Evolutionary conservation across 2,329 filamentous ascomycete genomes (phyloP), one percentile per base, ranked within the genome.

Genomic region (Colletotrichum tanaceti): DNA sequence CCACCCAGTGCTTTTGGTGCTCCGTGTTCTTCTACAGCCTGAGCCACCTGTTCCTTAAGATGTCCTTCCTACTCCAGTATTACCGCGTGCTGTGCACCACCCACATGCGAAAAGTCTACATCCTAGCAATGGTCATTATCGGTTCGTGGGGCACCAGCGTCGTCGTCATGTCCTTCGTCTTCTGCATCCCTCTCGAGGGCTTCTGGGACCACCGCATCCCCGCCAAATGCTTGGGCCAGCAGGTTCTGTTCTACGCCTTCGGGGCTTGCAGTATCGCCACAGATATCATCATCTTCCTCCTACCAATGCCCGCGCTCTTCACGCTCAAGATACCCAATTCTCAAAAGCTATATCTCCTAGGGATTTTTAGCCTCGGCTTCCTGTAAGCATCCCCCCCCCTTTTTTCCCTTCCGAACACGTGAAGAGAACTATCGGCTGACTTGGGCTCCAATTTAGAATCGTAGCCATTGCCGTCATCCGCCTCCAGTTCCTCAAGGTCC

Each of bases 11-110:
- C 16, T 75, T 79, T 57, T 79, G 73, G 69, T 58, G 76, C 10
- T 72, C 72, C 11, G 73, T 78, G 20, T 55, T 79, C 7, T 68
- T 75, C 43, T 80, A 79, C 71, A 75, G 74, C 53, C 49, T 70
- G 9, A 71, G 73, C 28, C 73, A 80, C 5, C 43, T 73, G 32
- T 70, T 72, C 32, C 73, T 77, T 53, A 81, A 80, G 58, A 73
- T 77, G 58, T 75, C 78, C 2, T 77, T 81, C 52, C 70, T 80
- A 44, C 65, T 78, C 6, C 78, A 80, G 71, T 80, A 80, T 71
- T 77, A 78, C 44, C 77, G 78, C 16, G 73, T 79, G n/a, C 74
- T 75, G 16, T 68, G 65, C 28, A 64, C 79, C 18, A 68, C 73
- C 20, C 70, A 72, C 14, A 72, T 74, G 70, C 71, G 71, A n/a